phyloP scores from a whole-genome alignment of 306 rosid genomes.

The Nissolia schottii region DNA sequence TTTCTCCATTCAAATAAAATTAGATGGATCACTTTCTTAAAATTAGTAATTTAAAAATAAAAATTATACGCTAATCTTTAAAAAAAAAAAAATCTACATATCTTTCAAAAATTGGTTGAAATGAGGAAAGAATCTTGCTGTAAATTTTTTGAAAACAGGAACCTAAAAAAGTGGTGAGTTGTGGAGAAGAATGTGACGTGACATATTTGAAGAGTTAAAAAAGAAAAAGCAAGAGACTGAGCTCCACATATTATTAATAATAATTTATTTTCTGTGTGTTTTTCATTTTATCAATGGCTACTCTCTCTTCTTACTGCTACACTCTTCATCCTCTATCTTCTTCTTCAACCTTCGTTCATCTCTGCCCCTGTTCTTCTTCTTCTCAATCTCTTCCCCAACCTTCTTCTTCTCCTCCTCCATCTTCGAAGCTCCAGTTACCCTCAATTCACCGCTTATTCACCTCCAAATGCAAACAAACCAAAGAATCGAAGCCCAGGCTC shows the following conservation, averaged over 20 bases:
- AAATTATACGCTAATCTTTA: no score
- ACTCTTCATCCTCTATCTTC: constrained; percentile 43
- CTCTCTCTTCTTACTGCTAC: constrained; percentile 41
- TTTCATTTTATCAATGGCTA: constrained; percentile 54
- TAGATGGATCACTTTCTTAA: no score
- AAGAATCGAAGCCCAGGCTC: constrained; percentile 37
- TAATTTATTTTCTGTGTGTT: neutral
- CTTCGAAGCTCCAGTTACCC: constrained; percentile 31
- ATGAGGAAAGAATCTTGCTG: no score
- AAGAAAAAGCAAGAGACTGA: neutral
- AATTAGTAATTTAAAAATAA: no score
- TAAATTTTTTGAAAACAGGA: no score
- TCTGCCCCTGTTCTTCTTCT: constrained; percentile 30
- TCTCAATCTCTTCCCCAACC: constrained; percentile 40
- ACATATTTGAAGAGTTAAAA: neutral
- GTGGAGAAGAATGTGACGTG: neutral
- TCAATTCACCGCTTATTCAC: constrained; percentile 23
- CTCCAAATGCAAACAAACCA: constrained; percentile 29
- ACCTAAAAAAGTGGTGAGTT: no score
- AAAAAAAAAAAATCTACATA: no score
- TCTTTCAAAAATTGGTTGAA: no score
- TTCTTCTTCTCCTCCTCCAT: neutral
- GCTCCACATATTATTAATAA: constrained; percentile 18
- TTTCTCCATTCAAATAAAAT: no score
- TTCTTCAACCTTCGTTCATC: constrained; percentile 13